Evolutionary conservation across 2,329 filamentous ascomycete genomes (phyloP).

Genomic region (Emergomyces orientalis): DNA sequence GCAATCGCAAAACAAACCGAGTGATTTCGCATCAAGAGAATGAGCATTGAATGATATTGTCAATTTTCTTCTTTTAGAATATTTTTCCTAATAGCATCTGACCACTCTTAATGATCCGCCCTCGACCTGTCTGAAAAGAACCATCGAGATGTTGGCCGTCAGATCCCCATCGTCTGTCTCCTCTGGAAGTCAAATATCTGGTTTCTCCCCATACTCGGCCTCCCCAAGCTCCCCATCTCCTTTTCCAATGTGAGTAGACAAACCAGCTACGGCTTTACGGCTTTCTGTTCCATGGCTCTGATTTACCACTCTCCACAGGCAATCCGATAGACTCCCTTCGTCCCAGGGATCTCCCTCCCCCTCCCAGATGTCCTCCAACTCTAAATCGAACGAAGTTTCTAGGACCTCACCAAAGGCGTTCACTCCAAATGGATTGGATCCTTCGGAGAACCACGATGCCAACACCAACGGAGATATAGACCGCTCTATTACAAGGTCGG

Average conservation of each 20-base stretch:
- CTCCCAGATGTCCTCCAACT: constrained; percentile 3
- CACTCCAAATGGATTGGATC: background rate
- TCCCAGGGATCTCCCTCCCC: background rate
- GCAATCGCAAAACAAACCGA: background rate
- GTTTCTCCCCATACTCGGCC: constrained; percentile 10
- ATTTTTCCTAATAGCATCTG: background rate
- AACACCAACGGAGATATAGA: constrained; percentile 1
- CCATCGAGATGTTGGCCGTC: constrained; percentile 23
- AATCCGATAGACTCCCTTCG: background rate
- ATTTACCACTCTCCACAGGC: background rate
- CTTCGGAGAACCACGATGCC: background rate
- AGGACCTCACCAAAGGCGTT: background rate
- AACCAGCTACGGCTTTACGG: background rate
- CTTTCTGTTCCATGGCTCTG: background rate
- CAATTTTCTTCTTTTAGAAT: background rate
- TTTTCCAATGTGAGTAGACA: constrained; percentile 18
- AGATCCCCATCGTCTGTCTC: constrained; percentile 23
- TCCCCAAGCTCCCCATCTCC: constrained; percentile 11
- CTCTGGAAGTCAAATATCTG: constrained; percentile 10
- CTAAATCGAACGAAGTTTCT: background rate
- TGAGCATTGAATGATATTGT: constrained; percentile 1
- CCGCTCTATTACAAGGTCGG: background rate
- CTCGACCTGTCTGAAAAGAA: background rate
- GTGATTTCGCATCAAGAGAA: background rate
- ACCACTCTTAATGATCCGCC: background rate